Base-by-base conservation (phyloP, 2,329 filamentous ascomycete genomes). In the Rachicladosporium sp. region DNA sequence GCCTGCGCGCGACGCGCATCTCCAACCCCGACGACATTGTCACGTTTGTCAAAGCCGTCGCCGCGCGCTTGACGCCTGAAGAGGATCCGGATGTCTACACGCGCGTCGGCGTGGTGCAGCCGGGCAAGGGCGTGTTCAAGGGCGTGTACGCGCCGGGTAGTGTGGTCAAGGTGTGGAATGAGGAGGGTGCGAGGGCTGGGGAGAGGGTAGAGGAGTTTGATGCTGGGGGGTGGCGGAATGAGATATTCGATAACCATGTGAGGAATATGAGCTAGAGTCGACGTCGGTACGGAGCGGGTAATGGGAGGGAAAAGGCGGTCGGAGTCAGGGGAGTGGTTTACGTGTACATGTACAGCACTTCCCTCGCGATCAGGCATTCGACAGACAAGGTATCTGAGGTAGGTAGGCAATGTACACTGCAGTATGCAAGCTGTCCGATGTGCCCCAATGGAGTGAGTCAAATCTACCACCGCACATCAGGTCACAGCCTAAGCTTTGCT, bases 101-200 rank as follows among this genome's bases (percentile, higher is more conserved):
- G 1, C 68, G 82, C 2, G 66, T 93, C 10, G 86, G 86, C 1
- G 65, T 93, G 7, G 71, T 73, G 33, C 67, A 73, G 21, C 73
- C 71, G 1, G 65, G 70, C 10, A 65, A 68, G 47, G 74, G 75
- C 23, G 69, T 89, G 0, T 96, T 96, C 66, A 77, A 78, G 50
- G 84, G 82, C 3, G 74, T 86, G 2, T 95, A 94, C 63, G 80
- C 89, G 1, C 89, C 89, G 0, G 88, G 86, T 1, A 94, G 87
- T 59, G 66, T 95, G 19, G 82, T 91, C 37, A 87, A 83, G 63
- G 61, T 93, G n/a, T 94, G 86, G 85, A 76, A 89, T 48, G 80
- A 87, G 47, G 82, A 93, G 62, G 86, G 76, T 0, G 63, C 67
- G 13, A 68, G 70, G 45, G 86, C 84, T 0, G 70, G 70, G 12